Percentiles rank a stretch among this genome's conserved stretches.
phyloP scores from a whole-genome alignment of 2,329 filamentous ascomycete species.

The Dendryphion nanum region DNA sequence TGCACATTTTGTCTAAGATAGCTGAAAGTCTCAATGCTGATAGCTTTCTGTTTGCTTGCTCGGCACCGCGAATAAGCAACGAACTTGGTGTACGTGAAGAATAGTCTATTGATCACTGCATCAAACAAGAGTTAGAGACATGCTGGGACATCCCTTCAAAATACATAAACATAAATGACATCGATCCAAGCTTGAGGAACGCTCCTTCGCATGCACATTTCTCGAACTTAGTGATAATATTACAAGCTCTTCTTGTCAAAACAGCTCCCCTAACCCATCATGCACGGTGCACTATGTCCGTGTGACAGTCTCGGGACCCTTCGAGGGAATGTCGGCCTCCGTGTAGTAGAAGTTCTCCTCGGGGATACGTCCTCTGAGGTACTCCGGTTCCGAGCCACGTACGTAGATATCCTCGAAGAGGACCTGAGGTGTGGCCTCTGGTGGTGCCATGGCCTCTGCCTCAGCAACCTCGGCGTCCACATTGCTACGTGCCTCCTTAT shows the following conservation, averaged over 20 bases:
- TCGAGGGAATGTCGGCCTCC: slow-evolving; percentile 42
- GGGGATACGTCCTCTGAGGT: slow-evolving; percentile 79
- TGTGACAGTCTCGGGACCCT: slow-evolving; percentile 33
- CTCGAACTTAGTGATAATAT: slow-evolving; percentile 4
- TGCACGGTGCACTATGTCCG: slow-evolving; percentile 19
- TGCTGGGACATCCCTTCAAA: too few species aligned
- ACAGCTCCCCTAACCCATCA: too few species aligned
- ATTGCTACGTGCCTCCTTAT: slow-evolving; percentile 84
- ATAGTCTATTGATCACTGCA: too few species aligned
- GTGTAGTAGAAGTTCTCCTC: slow-evolving; percentile 88
- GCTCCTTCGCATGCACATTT: slow-evolving; percentile 5
- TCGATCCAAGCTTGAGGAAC: neutral
- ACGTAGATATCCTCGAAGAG: slow-evolving; percentile 98
- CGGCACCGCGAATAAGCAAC: too few species aligned
- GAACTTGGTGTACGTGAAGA: too few species aligned
- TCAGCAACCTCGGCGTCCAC: slow-evolving; percentile 88
- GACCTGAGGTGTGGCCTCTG: slow-evolving; percentile 76
- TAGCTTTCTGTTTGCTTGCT: too few species aligned
- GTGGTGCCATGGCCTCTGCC: slow-evolving; percentile 83
- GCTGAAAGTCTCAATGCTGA: too few species aligned
- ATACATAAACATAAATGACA: too few species aligned
- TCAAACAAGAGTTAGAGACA: too few species aligned
- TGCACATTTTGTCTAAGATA: too few species aligned
- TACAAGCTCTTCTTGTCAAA: slow-evolving; percentile 2
- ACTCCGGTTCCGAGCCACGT: slow-evolving; percentile 79